A percentile compares a stretch with the other conserved stretches of the same genome.
Evolutionary conservation across 495 filamentous ascomycete species (phyloP).

Genomic region (Astrothelium macrocarpum): DNA sequence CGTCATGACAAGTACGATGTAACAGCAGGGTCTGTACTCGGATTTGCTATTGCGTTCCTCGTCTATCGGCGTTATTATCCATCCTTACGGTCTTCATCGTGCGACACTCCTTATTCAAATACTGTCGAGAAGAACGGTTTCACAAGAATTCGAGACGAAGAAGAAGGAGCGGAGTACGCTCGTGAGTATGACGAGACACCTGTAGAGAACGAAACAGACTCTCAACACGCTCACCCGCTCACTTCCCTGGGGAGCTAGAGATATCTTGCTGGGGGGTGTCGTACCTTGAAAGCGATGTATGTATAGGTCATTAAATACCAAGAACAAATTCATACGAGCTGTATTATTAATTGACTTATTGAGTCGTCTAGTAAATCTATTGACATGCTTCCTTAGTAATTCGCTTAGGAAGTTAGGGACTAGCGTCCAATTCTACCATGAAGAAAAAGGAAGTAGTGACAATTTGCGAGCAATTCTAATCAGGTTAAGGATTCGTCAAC

Average conservation of each 20-base stretch:
- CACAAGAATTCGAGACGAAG: conserved; percentile 40
- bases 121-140: conserved; percentile 34
- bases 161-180: conserved; percentile 24
- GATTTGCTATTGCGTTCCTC: conserved; percentile 65
- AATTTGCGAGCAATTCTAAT: no score
- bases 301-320: no score
- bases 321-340: no score
- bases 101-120: conserved; percentile 47
- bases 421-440: no score
- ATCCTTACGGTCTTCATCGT: conserved; percentile 36
- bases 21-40: conserved; percentile 61
- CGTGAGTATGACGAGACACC: not conserved
- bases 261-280: no score
- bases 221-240: not conserved
- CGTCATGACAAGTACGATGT: conserved; percentile 94
- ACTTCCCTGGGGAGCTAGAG: not conserved
- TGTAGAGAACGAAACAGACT: not conserved
- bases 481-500: no score
- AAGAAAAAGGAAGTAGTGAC: no score
- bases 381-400: no score
- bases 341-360: no score
- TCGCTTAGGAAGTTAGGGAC: no score
- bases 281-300: no score
- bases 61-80: conserved; percentile 70
- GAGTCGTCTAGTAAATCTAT: no score